These are phyloP conservation scores for Trichophyton simii DNA, from an alignment of 2,329 filamentous ascomycete species.

Conservation along the genomic window DNA sequence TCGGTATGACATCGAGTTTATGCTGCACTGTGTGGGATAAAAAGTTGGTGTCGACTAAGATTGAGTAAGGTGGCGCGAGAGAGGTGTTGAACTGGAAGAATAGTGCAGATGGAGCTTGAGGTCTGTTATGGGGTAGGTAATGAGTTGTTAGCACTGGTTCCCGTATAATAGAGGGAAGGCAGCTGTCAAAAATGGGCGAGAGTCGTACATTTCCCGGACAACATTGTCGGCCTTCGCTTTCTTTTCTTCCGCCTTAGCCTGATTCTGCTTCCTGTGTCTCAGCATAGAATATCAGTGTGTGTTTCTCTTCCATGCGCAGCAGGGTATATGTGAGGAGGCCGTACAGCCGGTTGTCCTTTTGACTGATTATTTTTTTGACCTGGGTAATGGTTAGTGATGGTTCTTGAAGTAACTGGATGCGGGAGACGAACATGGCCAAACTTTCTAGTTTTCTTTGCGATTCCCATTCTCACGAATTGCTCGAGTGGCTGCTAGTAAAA, in stretches of 20 bases:
- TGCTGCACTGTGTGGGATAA: slow-evolving; percentile 79
- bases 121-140: slow-evolving; percentile 31
- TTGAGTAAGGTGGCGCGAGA: slow-evolving; percentile 67
- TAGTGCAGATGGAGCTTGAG: slow-evolving; percentile 67
- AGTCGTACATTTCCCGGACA: slow-evolving; percentile 54
- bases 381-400: slow-evolving; percentile 9
- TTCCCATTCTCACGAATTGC: slow-evolving; percentile 52
- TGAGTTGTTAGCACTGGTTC: slow-evolving; percentile 8
- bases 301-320: background rate
- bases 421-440: slow-evolving; percentile 52
- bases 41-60: slow-evolving; percentile 83
- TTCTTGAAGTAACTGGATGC: background rate
- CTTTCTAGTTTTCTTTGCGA: slow-evolving; percentile 82
- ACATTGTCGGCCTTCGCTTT: slow-evolving; percentile 51
- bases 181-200: background rate
- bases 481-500: too few species aligned
- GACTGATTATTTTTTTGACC: slow-evolving; percentile 72
- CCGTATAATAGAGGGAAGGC: background rate
- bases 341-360: slow-evolving; percentile 60
- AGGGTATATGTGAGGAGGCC: background rate
- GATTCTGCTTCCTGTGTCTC: slow-evolving; percentile 54
- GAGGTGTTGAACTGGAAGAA: slow-evolving; percentile 86
- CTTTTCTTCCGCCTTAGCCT: slow-evolving; percentile 38
- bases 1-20: slow-evolving; percentile 76
- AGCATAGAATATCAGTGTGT: background rate